Evolutionary conservation across 2,329 filamentous ascomycete species (phyloP), one percentile per base, ranked within the genome.

Genomic region (Aureobasidium sp.): DNA sequence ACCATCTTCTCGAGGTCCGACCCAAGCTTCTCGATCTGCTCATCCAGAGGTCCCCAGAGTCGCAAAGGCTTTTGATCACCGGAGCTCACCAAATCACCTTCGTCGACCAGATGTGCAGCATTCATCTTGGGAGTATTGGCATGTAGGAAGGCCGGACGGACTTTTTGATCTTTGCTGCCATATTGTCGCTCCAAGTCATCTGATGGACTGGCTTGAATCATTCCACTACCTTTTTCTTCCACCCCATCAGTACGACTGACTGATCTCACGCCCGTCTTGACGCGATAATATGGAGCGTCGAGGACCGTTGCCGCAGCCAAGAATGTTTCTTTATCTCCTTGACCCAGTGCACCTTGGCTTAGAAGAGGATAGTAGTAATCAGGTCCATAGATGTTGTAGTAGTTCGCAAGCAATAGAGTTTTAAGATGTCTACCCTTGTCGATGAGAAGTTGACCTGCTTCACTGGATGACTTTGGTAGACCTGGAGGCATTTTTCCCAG

Each of bases 321-420:
- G 58, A 77, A 77, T 0, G 74, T 77, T 59, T 77, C 74, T 59
- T 77, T 77, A 61, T 77, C 74, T 11, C 75, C 74, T 60, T 76
- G 68, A 12, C 74, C 74, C 0, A 70, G 64, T 6, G 70, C 73
- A 25, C 73, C 73, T 59, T 76, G 74, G 3, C 69, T 72, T 4
- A 75, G 63, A 1, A 77, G 61, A 0, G 68, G 67, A 55, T 75
- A 77, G 57, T 73, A 77, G 53, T 70, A 68, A 0, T 64, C 59
- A 5, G 73, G 71, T 1, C 72, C 72, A 62, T 70, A 74, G 41
- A 69, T 65, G 57, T 76, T 78, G 61, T 78, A 77, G 59, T 77
- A 78, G 1, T 67, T 65, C 3, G 72, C 68, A 4, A 77, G 66
- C 17, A 76, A 63, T 2, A 78, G 65, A 2, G 70, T 69, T 35